Conservation (phyloP, 148 eudicot species). For the Spergularia bocconei region DNA sequence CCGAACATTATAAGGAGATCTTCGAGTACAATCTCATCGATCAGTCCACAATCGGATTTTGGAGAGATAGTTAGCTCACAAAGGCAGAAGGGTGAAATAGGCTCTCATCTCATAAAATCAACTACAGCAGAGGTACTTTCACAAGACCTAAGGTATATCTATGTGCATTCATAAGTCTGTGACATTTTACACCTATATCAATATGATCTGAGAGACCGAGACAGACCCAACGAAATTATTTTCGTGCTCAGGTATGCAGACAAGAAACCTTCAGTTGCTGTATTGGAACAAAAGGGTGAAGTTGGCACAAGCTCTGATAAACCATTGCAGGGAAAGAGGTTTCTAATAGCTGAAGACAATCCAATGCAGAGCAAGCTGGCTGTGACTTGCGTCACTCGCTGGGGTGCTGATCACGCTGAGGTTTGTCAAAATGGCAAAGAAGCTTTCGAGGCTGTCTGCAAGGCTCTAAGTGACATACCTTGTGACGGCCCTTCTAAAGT, state of each 20-base stretch:
- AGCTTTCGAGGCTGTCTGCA: conserved; percentile 17
- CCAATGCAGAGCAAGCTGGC: conserved; percentile 19
- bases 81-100: conserved; percentile 17
- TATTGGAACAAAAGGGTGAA: too few species aligned
- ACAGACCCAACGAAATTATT: not conserved
- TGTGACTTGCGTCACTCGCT: conserved; percentile 1
- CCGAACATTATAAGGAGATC: not conserved
- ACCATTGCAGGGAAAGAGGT: conserved; percentile 20
- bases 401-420: conserved; percentile 21
- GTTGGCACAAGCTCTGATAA: conserved; percentile 9
- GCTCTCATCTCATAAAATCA: conserved; percentile 28
- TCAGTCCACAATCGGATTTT: too few species aligned
- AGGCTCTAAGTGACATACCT: not conserved
- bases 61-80: conserved; percentile 22
- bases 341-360: conserved; percentile 26
- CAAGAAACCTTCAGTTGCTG: conserved; percentile 2
- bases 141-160: conserved; percentile 25
- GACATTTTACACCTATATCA: not conserved
- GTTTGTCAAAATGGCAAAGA: conserved; percentile 27
- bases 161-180: not conserved
- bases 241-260: conserved; percentile 11
- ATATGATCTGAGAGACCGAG: not conserved
- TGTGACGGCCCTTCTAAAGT: conserved; percentile 22
- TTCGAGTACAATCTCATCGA: not conserved
- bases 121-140: conserved; percentile 27